Evolutionary conservation across 225 moss, liverwort and hornwort species (phyloP).

Genomic region (Physcomitrium patens): DNA sequence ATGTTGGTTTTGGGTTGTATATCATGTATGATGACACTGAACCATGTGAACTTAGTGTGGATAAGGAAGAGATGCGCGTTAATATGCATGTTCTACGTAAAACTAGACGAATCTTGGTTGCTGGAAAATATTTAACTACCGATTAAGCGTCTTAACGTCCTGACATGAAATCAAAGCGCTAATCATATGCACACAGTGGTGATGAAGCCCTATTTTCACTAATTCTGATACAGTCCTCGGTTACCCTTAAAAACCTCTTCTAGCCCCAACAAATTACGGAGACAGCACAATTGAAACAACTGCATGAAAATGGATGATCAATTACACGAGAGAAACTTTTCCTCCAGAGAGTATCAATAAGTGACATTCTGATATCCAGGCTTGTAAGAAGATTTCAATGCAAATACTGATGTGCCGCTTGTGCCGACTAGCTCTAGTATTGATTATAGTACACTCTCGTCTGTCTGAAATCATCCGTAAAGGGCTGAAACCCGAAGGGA

Average conservation of each 20-base stretch:
- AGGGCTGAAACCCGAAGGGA: neutral
- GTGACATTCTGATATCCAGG: neutral
- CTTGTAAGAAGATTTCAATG: neutral
- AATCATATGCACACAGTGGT: neutral
- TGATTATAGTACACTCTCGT: conserved; percentile 13
- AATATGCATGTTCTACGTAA: too few species aligned
- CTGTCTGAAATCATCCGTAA: neutral
- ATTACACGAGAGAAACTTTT: neutral
- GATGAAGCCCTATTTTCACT: neutral
- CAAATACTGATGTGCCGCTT: neutral
- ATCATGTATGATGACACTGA: neutral
- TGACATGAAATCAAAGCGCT: too few species aligned
- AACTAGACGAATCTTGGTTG: too few species aligned
- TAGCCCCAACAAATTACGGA: neutral
- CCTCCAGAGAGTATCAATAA: neutral
- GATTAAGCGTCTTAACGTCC: too few species aligned
- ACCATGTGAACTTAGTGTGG: neutral
- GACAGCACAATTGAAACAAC: neutral
- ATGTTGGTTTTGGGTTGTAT: neutral
- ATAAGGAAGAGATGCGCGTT: too few species aligned
- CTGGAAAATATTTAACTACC: too few species aligned
- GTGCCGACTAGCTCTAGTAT: conserved; percentile 2
- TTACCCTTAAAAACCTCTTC: neutral
- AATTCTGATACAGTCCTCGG: too few species aligned
- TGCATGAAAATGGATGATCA: neutral